Base-by-base conservation (phyloP, 768 basidiomycete genomes). In the Filobasidium wieringae region DNA sequence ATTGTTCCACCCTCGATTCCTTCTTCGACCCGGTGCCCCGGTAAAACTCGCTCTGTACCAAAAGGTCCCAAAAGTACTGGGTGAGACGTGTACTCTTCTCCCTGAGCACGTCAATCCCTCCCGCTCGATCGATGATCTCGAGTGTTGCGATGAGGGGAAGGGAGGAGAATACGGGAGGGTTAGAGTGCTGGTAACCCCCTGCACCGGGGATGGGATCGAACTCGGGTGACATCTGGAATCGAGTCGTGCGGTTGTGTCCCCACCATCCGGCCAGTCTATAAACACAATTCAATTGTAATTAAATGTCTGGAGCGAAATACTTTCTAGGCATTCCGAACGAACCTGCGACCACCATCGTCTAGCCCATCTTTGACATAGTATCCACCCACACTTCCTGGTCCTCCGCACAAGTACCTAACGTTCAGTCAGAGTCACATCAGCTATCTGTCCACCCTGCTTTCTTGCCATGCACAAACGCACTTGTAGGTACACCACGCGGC, bases 401-500 rank as follows among this genome's bases (percentile, higher is more conserved):
- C 89, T 17, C 91, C 86, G 76, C 96, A 97, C 59, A 96, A 80
- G 72, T 96, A 99, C 76, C 88, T 70, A 24, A 50, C 17, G n/a
- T n/a, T 24, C 15, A 14, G 47, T 12, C 14, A n/a, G 27, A 22
- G 19, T 14, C 2, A 31, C n/a, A 33, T 58, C 11, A 37, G 36
- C 36, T 9, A 9, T n/a, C n/a, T 47, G 22, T 47, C 26, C 36
- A 9, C 36, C 36, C 11, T n/a, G 11, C 45, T n/a, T 26, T 22
- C 4, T 1, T 11, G 3, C 15, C 43, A 47, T 22, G 50, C 9
- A 17, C 14, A 24, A 31, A 61, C 71, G 60, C 61, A 72, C 72
- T 75, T 97, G 80, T 97, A 99, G 31, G 90, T 87, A 73, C 95
- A 99, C 89, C 93, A 97, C 33, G 92, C 92, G 2, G 93, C 95